A percentile compares a stretch with the other conserved stretches of the same genome.
Conservation (phyloP, 805 yeast genomes). For the Vanderwaltozyma verrucispora region DNA sequence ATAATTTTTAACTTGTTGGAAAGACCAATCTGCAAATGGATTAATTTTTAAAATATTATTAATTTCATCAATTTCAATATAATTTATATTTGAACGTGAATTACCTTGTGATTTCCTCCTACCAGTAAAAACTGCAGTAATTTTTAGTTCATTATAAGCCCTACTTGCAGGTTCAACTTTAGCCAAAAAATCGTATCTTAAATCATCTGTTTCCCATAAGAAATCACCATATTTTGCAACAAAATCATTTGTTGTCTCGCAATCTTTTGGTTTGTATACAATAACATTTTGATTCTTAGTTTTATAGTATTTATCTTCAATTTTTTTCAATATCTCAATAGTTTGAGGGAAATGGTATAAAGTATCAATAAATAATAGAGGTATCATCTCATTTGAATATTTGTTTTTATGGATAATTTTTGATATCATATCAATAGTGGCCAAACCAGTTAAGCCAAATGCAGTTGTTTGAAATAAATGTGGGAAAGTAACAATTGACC, state of each 20-base stretch:
- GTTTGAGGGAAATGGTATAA: constrained; percentile 95
- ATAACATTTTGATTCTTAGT: constrained; percentile 35
- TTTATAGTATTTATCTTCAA: constrained; percentile 42
- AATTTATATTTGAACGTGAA: constrained; percentile 57
- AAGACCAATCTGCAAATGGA: constrained; percentile 79
- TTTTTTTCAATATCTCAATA: constrained; percentile 51
- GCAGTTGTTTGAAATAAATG: constrained; percentile 85
- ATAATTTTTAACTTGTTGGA: constrained; percentile 58
- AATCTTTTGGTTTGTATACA: constrained; percentile 55
- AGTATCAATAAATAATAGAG: constrained; percentile 81
- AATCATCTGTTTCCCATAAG: constrained; percentile 77
- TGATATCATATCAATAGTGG: constrained; percentile 72
- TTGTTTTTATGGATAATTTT: constrained; percentile 31
- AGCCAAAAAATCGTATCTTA: constrained; percentile 71
- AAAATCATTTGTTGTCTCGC: constrained; percentile 51
- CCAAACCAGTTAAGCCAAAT: constrained; percentile 87
- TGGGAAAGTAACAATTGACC: constrained; percentile 83
- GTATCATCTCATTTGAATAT: constrained; percentile 30
- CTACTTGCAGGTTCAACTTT: constrained; percentile 90
- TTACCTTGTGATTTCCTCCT: constrained; percentile 88
- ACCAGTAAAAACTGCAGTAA: constrained; percentile 86
- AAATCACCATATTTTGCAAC: constrained; percentile 56
- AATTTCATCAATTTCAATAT: constrained; percentile 63
- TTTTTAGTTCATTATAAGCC: constrained; percentile 62
- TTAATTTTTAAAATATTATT: constrained; percentile 75